Evolutionary conservation across 805 yeast species (phyloP), one percentile per base, ranked within the genome.

Genomic region (Danielia oregonensis): DNA sequence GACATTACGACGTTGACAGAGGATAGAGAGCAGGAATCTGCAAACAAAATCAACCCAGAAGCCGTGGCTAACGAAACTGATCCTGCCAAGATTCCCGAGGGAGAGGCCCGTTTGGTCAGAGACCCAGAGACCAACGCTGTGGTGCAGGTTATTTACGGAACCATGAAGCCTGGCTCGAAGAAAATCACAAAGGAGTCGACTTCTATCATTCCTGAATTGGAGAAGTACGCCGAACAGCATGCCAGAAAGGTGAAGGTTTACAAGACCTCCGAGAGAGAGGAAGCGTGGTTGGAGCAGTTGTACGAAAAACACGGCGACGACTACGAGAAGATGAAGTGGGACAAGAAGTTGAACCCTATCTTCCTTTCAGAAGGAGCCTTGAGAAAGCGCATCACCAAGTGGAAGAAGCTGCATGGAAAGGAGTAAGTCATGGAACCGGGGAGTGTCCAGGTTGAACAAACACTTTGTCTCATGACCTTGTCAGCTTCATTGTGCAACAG

Each of bases 291-390:
- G 26, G 61, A 57, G 30, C 60, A 59, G 16, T 65, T 93, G 25
- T 71, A 79, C 40, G 76, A 75, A 14, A 87, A 86, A 56, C 79
- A 93, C 53, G 96, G 96, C 12, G 94, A 87, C 46, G 82, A 93
- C 57, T 88, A 79, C 55, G 81, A 74, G 30, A 85, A 80, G 49
- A 93, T 93, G 98, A 82, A 78, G 57, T 84, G 95, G 85, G 98
- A 93, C 59, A 76, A 75, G 61, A 84, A 84, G 58, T 69, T 89
- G 43, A 91, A 91, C 58, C 74, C 81, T 2, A 76, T 72, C 60
- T 97, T 89, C 63, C 87, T 85, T 57, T 73, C 85, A 42, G 80
- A 79, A n/a, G 94, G 95, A 17, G 94, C 87, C 50, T 64, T 91
- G 48, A 82, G 73, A 60, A 77, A 76, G 58, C 76, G 93, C 55